phyloP scores from a whole-genome alignment of 208 protist genomes.

The Crithidia acanthocephali region DNA sequence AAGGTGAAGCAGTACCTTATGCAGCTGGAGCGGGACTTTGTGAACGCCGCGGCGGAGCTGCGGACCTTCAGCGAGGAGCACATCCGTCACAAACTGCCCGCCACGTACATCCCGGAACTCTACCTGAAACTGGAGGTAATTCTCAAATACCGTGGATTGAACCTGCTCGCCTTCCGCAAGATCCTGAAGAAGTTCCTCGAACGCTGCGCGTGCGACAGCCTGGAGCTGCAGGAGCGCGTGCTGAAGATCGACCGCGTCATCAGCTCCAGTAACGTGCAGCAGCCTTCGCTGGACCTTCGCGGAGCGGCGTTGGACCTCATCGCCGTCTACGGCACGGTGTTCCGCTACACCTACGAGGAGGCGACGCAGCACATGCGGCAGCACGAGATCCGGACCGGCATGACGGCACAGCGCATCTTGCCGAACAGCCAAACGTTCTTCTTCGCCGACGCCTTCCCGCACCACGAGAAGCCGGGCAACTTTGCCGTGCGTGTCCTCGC shows the following conservation, averaged over 20 bases:
- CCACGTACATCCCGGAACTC: constrained; percentile 64
- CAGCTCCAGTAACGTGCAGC: constrained; percentile 45
- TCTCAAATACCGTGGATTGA: constrained; percentile 71
- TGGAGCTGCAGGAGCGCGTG: constrained; percentile 65
- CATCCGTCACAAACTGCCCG: constrained; percentile 43
- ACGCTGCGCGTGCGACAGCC: constrained; percentile 74
- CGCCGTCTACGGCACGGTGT: constrained; percentile 81
- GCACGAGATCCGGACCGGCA: constrained; percentile 54
- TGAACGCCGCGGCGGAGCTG: constrained; percentile 45
- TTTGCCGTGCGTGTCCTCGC: constrained; percentile 81
- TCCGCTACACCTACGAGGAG: constrained; percentile 67
- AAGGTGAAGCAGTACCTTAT: constrained; percentile 66
- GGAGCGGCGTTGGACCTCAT: constrained; percentile 64
- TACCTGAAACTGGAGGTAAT: constrained; percentile 74
- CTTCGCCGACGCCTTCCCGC: constrained; percentile 62
- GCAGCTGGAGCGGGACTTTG: constrained; percentile 52
- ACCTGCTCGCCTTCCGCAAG: constrained; percentile 76
- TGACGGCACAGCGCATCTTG: constrained; percentile 67
- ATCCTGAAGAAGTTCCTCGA: constrained; percentile 85
- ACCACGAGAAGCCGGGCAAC: constrained; percentile 60
- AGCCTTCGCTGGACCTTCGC: constrained; percentile 65
- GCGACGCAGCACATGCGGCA: constrained; percentile 45
- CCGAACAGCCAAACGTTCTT: constrained; percentile 84
- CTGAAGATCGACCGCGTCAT: constrained; percentile 60
- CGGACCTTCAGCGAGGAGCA: constrained; percentile 58